phyloP scores from a whole-genome alignment of 208 protist species.

The Leptomonas pyrrhocoris region DNA sequence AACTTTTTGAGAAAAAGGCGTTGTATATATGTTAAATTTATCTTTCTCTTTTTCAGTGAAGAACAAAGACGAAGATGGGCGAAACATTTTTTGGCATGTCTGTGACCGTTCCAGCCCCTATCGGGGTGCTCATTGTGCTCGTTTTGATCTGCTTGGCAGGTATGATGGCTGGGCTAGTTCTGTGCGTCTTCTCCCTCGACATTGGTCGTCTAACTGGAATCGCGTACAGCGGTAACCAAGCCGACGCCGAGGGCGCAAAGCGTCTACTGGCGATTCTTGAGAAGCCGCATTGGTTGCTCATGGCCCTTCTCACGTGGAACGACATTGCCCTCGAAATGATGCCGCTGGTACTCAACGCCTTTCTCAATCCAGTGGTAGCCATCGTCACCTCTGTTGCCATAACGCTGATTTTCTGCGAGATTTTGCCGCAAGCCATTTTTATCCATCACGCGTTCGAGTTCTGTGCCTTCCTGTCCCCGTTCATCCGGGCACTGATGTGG shows the following conservation, averaged over 20 bases:
- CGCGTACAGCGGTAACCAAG: conserved; percentile 27
- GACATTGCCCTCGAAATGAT: conserved; percentile 75
- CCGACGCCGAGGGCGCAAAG: conserved; percentile 41
- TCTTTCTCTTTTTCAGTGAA: conserved; percentile 1
- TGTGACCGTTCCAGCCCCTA: conserved; percentile 31
- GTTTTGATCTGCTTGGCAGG: conserved; percentile 54
- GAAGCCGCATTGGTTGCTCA: conserved; percentile 70
- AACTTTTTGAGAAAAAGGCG: not conserved
- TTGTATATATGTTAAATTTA: not conserved
- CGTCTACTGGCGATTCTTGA: conserved; percentile 60
- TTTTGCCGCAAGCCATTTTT: conserved; percentile 76
- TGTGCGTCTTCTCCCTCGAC: conserved; percentile 74
- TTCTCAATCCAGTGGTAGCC: conserved; percentile 56
- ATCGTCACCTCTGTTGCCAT: conserved; percentile 57
- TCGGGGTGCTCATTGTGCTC: conserved; percentile 48
- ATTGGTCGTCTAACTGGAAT: conserved; percentile 46
- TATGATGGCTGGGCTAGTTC: conserved; percentile 54
- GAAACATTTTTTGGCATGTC: conserved; percentile 51
- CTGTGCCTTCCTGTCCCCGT: conserved; percentile 52
- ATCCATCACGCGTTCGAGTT: conserved; percentile 61
- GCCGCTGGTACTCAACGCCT: conserved; percentile 63
- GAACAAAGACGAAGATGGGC: not conserved
- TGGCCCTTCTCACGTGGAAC: conserved; percentile 63
- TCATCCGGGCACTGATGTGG: conserved; percentile 61
- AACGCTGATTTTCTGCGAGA: conserved; percentile 76